Conservation (phyloP, 768 basidiomycete genomes). For the Lactarius sp. region DNA sequence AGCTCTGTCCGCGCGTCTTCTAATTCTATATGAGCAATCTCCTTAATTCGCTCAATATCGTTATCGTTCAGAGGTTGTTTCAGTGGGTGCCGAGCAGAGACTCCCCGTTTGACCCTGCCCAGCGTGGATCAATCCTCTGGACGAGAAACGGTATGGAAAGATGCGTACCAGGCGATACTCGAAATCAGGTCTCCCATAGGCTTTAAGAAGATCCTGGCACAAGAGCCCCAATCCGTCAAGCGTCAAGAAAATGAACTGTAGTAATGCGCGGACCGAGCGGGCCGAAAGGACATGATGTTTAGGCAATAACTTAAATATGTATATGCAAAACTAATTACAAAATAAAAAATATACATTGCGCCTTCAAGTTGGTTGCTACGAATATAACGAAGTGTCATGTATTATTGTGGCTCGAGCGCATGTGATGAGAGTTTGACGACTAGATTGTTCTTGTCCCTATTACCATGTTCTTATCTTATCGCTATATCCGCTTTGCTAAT, state of each 20-base stretch:
- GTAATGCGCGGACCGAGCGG: background rate
- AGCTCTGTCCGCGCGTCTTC: constrained; percentile 87
- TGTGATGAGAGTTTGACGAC: too few species aligned
- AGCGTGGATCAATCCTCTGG: constrained; percentile 12
- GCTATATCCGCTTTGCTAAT: too few species aligned
- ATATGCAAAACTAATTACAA: too few species aligned
- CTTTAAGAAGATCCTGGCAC: background rate
- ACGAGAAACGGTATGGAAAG: background rate
- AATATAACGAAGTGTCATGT: too few species aligned
- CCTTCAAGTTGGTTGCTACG: too few species aligned
- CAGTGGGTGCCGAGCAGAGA: constrained; percentile 64
- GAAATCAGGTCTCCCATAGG: constrained; percentile 22
- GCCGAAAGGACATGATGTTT: background rate
- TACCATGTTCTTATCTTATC: too few species aligned
- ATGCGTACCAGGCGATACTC: constrained; percentile 10
- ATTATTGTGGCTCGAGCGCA: too few species aligned
- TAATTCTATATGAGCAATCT: constrained; percentile 79
- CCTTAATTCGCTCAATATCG: constrained; percentile 86
- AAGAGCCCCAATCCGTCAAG: background rate
- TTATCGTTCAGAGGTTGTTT: constrained; percentile 89
- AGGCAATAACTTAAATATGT: too few species aligned
- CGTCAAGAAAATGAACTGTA: background rate
- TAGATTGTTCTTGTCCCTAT: too few species aligned
- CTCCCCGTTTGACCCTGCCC: constrained; percentile 73
- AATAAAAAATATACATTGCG: too few species aligned